Base-by-base conservation (phyloP, 139 green algal genomes). In the Tetraselmis striata region DNA sequence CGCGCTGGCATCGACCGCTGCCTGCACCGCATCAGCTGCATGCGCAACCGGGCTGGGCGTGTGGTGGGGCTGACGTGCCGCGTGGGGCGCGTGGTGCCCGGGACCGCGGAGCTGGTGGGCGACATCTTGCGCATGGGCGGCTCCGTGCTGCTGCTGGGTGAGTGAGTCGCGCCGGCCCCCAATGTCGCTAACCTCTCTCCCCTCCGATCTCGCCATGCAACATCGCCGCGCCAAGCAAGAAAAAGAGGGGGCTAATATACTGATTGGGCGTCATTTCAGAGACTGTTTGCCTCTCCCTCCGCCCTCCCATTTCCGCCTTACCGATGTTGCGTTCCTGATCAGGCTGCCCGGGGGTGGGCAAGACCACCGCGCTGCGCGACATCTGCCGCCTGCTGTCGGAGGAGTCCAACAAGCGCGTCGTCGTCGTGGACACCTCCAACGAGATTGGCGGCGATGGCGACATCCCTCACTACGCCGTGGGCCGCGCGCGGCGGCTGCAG, bases 341-440 rank as follows among this genome's bases (percentile, higher is more conserved):
- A 67, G 45, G 45, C 45, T 81, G 26, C 25, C 82, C 87, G 24
- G 94, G 94, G 2, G 89, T 95, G 1, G 94, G 94, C 30, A 98
- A 98, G 87, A 98, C 94, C 2, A 97, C 94, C 23, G 90, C 88
- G 25, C 91, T 98, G 59, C 83, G 94, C 0, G 93, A 97, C 85
- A 86, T 97, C 24, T 83, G 89, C 25, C 77, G 90, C n/a, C 76
- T 95, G 18, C 85, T 95, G 18, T 83, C 91, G 0, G 91, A 93
- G 31, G 85, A 92, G 30, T 82, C 78, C 28, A 58, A 85, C 29
- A 83, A 79, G 59, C 59, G 93, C 1, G 94, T 98, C 23, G 88
- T 98, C 5, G 87, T 98, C 2, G 93, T 99, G 29, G 96, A 99
- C 88, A 98, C 95, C 0, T 92, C 82, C 67, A 98, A 98, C 67